Conservation (phyloP, 805 yeast genomes). For the Starmerella sirachaensis region DNA sequence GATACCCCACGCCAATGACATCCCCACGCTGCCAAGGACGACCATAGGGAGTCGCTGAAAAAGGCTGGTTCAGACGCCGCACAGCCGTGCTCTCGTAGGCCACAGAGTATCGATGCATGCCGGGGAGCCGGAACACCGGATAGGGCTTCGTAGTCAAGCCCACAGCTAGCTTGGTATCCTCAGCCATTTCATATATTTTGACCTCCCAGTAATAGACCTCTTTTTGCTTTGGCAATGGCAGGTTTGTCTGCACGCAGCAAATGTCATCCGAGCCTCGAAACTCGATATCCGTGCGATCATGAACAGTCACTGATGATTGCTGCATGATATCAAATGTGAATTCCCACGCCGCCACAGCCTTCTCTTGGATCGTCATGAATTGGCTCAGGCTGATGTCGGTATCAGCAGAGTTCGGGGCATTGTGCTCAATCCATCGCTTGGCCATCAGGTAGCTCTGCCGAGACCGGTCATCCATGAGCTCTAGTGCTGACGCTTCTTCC, state of each 20-base stretch:
- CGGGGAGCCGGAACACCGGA: slow-evolving; percentile 88
- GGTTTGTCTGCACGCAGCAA: slow-evolving; percentile 61
- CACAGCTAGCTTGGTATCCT: slow-evolving; percentile 43
- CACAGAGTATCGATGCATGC: slow-evolving; percentile 72
- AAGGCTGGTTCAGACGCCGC: slow-evolving; percentile 70
- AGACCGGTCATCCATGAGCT: slow-evolving; percentile 41
- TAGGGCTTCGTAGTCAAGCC: slow-evolving; percentile 83
- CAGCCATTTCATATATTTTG: slow-evolving; percentile 61
- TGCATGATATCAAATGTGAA: slow-evolving; percentile 42
- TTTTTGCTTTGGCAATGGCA: slow-evolving; percentile 72
- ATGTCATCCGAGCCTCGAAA: slow-evolving; percentile 39
- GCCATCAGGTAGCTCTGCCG: slow-evolving; percentile 59
- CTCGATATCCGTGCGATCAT: slow-evolving; percentile 46
- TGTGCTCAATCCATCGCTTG: slow-evolving; percentile 34
- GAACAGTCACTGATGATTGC: slow-evolving; percentile 44
- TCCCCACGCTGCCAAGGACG: slow-evolving; percentile 59
- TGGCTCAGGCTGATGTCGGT: slow-evolving; percentile 44
- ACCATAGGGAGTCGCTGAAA: slow-evolving; percentile 36
- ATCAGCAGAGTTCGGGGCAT: slow-evolving; percentile 34
- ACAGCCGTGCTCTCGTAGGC: slow-evolving; percentile 82
- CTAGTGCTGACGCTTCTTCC: slow-evolving; percentile 50
- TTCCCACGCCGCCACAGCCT: slow-evolving; percentile 85
- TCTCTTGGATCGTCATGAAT: slow-evolving; percentile 61
- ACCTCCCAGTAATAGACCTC: slow-evolving; percentile 84
- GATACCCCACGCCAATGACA: slow-evolving; percentile 83